Percentiles rank a stretch among this genome's conserved stretches.
Conservation (phyloP, 2,329 filamentous ascomycete species). For the Plectosphaerella plurivora region DNA sequence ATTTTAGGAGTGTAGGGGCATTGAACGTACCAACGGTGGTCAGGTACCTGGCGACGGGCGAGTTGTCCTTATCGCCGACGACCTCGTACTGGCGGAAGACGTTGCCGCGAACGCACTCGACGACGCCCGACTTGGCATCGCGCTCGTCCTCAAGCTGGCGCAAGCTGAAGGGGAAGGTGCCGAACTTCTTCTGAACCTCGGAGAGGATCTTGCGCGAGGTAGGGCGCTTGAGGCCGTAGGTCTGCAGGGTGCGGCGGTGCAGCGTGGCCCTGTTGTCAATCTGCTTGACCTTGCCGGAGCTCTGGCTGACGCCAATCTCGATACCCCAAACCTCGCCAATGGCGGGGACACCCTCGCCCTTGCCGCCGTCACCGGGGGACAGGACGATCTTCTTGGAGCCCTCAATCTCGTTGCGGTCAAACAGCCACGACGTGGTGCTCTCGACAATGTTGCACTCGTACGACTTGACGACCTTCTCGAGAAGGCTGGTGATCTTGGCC, state of each 20-base stretch:
- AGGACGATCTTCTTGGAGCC: slow-evolving; percentile 97
- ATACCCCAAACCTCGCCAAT: slow-evolving; percentile 96
- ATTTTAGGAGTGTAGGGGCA: neutral
- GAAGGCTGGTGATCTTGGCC: slow-evolving; percentile 75
- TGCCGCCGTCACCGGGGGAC: slow-evolving; percentile 77
- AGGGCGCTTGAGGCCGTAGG: slow-evolving; percentile 88
- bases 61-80: slow-evolving; percentile 85
- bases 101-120: slow-evolving; percentile 91
- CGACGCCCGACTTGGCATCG: slow-evolving; percentile 88
- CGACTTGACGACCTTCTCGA: slow-evolving; percentile 87
- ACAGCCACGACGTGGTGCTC: slow-evolving; percentile 96
- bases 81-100: slow-evolving; percentile 96
- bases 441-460: slow-evolving; percentile 93
- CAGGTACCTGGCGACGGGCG: slow-evolving; percentile 80
- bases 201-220: slow-evolving; percentile 90
- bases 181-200: slow-evolving; percentile 96
- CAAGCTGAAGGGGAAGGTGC: slow-evolving; percentile 95
- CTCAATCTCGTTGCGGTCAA: slow-evolving; percentile 97
- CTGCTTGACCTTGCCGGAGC: slow-evolving; percentile 91
- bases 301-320: slow-evolving; percentile 88
- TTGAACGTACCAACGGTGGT: slow-evolving; percentile 78
- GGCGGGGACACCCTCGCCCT: slow-evolving; percentile 85
- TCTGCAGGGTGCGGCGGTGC: slow-evolving; percentile 87
- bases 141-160: slow-evolving; percentile 96
- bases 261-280: slow-evolving; percentile 84